phyloP scores from a whole-genome alignment of 129 eudicot species.

The Saposhnikovia divaricata region DNA sequence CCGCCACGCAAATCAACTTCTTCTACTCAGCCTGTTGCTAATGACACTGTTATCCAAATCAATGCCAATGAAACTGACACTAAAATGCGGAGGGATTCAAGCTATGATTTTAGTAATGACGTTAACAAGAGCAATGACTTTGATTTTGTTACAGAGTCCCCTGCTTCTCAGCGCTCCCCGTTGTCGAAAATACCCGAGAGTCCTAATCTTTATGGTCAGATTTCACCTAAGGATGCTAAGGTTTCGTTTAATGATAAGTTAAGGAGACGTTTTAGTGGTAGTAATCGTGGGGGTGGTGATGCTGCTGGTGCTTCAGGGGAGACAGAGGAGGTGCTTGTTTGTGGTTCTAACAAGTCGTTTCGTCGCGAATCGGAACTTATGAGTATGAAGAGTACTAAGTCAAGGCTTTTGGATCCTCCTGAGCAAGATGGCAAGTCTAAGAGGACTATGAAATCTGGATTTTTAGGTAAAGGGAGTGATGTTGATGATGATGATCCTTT shows the following conservation, averaged over 20 bases:
- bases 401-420: conserved; percentile 57
- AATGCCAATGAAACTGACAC: conserved; percentile 3
- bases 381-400: conserved; percentile 49
- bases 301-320: conserved; percentile 8
- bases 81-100: conserved; percentile 31
- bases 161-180: conserved; percentile 24
- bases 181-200: conserved; percentile 22
- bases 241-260: conserved; percentile 35
- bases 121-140: conserved; percentile 23
- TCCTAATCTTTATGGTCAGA: conserved; percentile 22
- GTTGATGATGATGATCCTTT: conserved; percentile 51
- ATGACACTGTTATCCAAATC: background rate
- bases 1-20: background rate
- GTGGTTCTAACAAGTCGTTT: conserved; percentile 37
- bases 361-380: conserved; percentile 34
- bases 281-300: background rate
- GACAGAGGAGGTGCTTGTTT: conserved; percentile 30
- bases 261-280: conserved; percentile 29
- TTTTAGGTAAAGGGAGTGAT: conserved; percentile 28
- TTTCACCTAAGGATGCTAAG: conserved; percentile 33
- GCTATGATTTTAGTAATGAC: conserved; percentile 43
- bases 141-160: conserved; percentile 21
- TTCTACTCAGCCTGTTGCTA: background rate
- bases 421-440: conserved; percentile 26
- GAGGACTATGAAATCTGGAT: conserved; percentile 27